Percentiles rank a stretch among this genome's conserved stretches.
These are phyloP conservation scores for Mucor plumbeus DNA, from an alignment of 371 early-diverging fungal genomes.

Conservation along the genomic window DNA sequence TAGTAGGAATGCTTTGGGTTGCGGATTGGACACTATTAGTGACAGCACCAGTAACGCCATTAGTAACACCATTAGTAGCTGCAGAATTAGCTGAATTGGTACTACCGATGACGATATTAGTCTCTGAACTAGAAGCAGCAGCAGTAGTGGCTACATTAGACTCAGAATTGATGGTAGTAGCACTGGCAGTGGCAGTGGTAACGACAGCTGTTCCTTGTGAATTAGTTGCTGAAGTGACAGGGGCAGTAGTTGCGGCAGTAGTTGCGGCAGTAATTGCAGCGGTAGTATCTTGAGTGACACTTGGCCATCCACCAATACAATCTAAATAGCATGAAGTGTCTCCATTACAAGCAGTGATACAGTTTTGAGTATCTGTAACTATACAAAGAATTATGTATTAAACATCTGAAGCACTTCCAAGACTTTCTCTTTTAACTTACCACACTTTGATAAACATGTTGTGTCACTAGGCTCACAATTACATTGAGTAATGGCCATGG, in stretches of 20 bases:
- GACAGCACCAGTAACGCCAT: not conserved
- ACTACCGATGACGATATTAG: not conserved
- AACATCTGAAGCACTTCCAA: not conserved
- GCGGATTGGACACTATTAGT: no score
- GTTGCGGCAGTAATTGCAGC: not conserved
- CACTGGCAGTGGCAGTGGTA: not conserved
- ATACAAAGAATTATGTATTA: not conserved
- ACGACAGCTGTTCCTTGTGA: not conserved
- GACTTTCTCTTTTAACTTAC: slow-evolving; percentile 14
- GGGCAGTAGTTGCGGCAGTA: not conserved
- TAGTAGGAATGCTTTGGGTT: not conserved
- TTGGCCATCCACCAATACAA: slow-evolving; percentile 32
- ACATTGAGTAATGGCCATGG: slow-evolving; percentile 10
- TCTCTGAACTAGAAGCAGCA: not conserved
- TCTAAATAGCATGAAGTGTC: slow-evolving; percentile 23
- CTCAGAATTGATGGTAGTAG: not conserved
- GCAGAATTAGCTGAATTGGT: slow-evolving; percentile 4
- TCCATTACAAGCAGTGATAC: slow-evolving; percentile 22
- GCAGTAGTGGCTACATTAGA: no score
- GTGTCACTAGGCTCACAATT: slow-evolving; percentile 16
- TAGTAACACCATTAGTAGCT: not conserved
- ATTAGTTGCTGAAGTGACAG: not conserved
- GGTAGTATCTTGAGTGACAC: slow-evolving; percentile 9
- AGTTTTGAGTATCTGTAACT: slow-evolving; percentile 23
- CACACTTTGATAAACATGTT: slow-evolving; percentile 20